Evolutionary conservation across 2,329 filamentous ascomycete species (phyloP), one percentile per base, ranked within the genome.

Genomic region (Claviceps humidiphila): DNA sequence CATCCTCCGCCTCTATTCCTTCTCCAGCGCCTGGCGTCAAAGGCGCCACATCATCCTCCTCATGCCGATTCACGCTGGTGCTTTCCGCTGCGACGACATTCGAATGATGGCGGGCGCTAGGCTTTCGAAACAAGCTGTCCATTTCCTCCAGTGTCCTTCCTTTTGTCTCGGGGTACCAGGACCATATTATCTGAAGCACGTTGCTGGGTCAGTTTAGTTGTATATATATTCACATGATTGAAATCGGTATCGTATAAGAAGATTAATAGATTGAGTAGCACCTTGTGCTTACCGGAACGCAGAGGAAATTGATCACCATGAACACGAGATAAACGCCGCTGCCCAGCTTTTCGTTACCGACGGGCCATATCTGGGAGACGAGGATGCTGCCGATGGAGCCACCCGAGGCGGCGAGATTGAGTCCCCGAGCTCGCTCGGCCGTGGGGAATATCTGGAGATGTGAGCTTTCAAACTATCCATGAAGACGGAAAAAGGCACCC

Each of bases 261-360:
- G 9, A 34, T 4, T 11, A 3, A 11, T 9, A 11, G 30, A 34
- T 11, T 2, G 30, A 34, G 3, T 11, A 34, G 9, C 30, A 9
- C 30, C 9, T 34, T 11, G 1, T 34, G 9, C 57, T 17, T 52
- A 57, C 57, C 38, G 57, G 56, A 3, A 53, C 52, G 26, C 46
- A 47, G 17, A 24, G 17, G 40, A 51, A 50, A 37, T 55, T 51
- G 41, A 52, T 34, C 49, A 53, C 66, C 71, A 78, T 77, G 59
- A 81, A 80, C 55, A 80, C 74, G 56, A 80, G 80, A 60, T 80
- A 80, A 2, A 77, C 72, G 20, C 68, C 70, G 13, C 72, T 73
- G 3, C 76, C 75, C 20, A 79, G 66, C 2, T 63, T 67, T 34
- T 69, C 66, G 46, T 78, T 71, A 4, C 75, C 77, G 0, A 79